Conservation (phyloP, 805 yeast genomes). For the Cyberlindnera nakhonratchasimensis region DNA sequence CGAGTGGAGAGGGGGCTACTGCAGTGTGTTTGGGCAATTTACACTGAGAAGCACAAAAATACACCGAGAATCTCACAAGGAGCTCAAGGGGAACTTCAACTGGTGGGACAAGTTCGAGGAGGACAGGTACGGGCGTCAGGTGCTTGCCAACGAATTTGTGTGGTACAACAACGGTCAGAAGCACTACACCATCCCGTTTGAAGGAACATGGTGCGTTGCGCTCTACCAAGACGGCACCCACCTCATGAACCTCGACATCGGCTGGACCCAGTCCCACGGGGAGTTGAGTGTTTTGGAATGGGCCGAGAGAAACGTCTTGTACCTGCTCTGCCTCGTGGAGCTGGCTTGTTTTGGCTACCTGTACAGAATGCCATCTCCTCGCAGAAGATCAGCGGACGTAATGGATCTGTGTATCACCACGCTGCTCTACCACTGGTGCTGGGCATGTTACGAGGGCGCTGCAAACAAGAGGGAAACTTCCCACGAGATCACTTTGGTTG, state of each 20-base stretch:
- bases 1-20: slow-evolving; percentile 11
- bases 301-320: not conserved
- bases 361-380: not conserved
- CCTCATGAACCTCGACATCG: not conserved
- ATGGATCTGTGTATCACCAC: not conserved
- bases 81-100: not conserved
- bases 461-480: not conserved
- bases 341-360: not conserved
- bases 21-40: slow-evolving; percentile 11
- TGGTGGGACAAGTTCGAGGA: slow-evolving; percentile 16
- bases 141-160: slow-evolving; percentile 12
- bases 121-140: slow-evolving; percentile 6
- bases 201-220: slow-evolving; percentile 12
- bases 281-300: slow-evolving; percentile 1
- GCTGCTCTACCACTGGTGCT: slow-evolving; percentile 5
- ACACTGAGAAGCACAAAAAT: slow-evolving; percentile 11
- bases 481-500: not conserved
- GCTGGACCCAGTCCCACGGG: slow-evolving; percentile 1
- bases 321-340: slow-evolving; percentile 1
- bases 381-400: not conserved
- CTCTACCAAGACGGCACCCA: slow-evolving; percentile 13
- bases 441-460: slow-evolving; percentile 1
- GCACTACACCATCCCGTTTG: slow-evolving; percentile 3
- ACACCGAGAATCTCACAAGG: not conserved
- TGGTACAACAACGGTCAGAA: slow-evolving; percentile 5